These are phyloP conservation scores for Cynara cardunculus DNA, from an alignment of 129 eudicot species.

Conservation along the genomic window DNA sequence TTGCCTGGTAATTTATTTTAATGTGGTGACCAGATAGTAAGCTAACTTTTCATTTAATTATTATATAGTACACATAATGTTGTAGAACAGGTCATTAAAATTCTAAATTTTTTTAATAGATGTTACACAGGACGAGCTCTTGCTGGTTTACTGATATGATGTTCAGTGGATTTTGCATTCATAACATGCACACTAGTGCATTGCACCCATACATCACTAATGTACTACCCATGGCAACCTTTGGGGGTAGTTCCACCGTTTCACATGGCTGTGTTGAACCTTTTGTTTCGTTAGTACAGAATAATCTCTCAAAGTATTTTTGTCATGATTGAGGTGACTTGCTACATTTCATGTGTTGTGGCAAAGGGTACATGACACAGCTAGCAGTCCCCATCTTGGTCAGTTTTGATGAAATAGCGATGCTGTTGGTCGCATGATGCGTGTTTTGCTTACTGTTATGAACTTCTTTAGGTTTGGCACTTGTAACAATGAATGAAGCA, in stretches of 20 bases:
- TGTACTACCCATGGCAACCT: neutral
- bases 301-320: neutral
- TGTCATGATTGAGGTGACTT: neutral
- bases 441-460: conserved; percentile 7
- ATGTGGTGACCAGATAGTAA: neutral
- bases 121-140: neutral
- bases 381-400: neutral
- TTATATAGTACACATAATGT: neutral
- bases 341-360: neutral
- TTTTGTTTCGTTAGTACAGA: neutral
- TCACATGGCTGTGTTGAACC: neutral
- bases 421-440: neutral
- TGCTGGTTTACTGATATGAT: neutral
- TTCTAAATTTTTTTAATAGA: neutral
- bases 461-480: conserved; percentile 68
- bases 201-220: neutral
- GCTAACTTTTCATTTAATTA: neutral
- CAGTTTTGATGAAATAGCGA: neutral
- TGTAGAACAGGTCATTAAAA: neutral
- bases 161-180: neutral
- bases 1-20: neutral
- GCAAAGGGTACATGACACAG: neutral
- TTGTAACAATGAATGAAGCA: conserved; percentile 81
- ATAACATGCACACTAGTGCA: conserved; percentile 5
- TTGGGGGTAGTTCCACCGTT: neutral